These are phyloP conservation scores for Ottelia alismoides DNA, from an alignment of 106 monocot genomes.

Conservation along the genomic window DNA sequence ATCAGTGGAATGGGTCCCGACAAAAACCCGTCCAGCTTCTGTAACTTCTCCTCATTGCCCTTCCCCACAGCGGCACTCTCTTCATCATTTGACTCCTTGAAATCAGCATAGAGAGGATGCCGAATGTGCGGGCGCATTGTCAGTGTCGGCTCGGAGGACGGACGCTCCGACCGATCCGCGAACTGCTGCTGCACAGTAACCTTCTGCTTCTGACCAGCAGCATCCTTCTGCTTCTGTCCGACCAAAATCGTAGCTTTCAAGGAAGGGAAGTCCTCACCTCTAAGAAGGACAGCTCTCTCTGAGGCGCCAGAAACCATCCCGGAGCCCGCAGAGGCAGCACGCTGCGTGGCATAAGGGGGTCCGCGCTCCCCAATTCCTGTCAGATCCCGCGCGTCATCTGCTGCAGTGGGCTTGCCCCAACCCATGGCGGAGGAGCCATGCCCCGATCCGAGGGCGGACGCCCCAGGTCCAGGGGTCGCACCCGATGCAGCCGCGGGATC, in stretches of 20 bases:
- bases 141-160: constrained; percentile 3
- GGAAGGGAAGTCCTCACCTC: constrained; percentile 73
- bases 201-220: constrained; percentile 18
- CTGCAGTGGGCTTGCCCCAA: constrained; percentile 53
- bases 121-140: neutral
- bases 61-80: neutral
- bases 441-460: constrained; percentile 39
- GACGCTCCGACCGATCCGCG: constrained; percentile 10
- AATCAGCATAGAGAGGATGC: constrained; percentile 3
- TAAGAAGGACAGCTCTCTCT: constrained; percentile 43
- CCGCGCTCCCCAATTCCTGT: neutral
- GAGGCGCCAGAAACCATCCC: neutral
- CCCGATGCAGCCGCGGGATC: too few relatives aligned
- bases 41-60: constrained; percentile 8
- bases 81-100: constrained; percentile 3
- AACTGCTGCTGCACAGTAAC: constrained; percentile 1
- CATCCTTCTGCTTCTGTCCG: constrained; percentile 19
- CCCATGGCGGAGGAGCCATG: constrained; percentile 35
- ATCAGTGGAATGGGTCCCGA: constrained; percentile 38
- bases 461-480: too few relatives aligned
- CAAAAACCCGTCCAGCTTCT: constrained; percentile 20
- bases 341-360: neutral
- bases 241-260: constrained; percentile 23
- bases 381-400: constrained; percentile 4
- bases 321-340: neutral